Percentiles rank a stretch among this genome's conserved stretches.
phyloP scores from a whole-genome alignment of 495 filamentous ascomycete species.

The Xylaria castorea region DNA sequence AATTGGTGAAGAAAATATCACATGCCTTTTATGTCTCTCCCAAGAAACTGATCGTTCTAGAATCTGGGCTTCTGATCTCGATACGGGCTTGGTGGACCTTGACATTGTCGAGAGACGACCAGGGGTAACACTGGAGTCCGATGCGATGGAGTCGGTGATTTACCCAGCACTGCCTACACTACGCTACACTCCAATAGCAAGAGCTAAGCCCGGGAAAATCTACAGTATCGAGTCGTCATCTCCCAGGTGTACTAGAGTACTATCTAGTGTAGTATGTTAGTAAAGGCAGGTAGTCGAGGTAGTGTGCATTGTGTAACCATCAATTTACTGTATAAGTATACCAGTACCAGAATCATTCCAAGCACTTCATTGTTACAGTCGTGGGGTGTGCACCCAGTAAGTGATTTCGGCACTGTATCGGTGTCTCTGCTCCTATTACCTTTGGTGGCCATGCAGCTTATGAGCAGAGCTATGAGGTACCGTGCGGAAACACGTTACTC shows the following conservation, averaged over 20 bases:
- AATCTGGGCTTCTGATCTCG: conserved; percentile 16
- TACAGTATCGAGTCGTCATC: conserved; percentile 15
- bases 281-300: not conserved
- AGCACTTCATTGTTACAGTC: not conserved
- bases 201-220: not conserved
- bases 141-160: conserved; percentile 12
- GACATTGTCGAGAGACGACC: not conserved
- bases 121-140: not conserved
- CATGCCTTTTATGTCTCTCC: conserved; percentile 3
- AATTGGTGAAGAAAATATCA: conserved; percentile 14
- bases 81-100: conserved; percentile 7
- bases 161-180: not conserved
- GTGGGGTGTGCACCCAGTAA: conserved; percentile 5
- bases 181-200: not conserved
- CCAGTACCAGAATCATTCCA: conserved; percentile 16
- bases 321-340: too few relatives aligned
- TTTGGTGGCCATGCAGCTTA: not conserved
- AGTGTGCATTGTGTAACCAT: not conserved
- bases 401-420: not conserved
- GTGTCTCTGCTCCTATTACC: not conserved
- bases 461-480: not conserved
- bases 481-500: conserved; percentile 3
- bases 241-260: not conserved
- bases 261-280: too few relatives aligned
- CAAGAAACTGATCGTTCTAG: conserved; percentile 21